phyloP scores from a whole-genome alignment of 2,329 filamentous ascomycete species.

The Teratosphaeria epicoccoides region DNA sequence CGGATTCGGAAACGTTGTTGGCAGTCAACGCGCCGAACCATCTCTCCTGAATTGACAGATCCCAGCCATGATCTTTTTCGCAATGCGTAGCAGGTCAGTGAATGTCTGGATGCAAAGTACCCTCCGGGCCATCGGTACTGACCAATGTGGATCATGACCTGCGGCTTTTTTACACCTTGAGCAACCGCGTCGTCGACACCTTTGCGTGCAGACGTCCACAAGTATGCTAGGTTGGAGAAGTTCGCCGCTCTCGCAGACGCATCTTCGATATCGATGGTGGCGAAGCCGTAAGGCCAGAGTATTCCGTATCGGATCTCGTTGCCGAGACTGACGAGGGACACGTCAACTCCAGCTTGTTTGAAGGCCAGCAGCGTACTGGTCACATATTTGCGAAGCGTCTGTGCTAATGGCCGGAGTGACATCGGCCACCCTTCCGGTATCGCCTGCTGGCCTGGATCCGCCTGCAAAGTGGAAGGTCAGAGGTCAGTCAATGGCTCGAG shows the following conservation, averaged over 20 bases:
- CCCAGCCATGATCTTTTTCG: conserved; percentile 27
- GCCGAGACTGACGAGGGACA: conserved; percentile 32
- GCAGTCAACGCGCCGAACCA: conserved; percentile 24
- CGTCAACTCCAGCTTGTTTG: conserved; percentile 28
- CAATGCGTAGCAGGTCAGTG: no score
- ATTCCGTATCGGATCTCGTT: conserved; percentile 32
- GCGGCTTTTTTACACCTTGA: conserved; percentile 21
- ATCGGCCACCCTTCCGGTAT: conserved; percentile 28
- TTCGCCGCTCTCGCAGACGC: conserved; percentile 21
- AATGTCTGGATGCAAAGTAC: no score
- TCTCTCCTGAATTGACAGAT: conserved; percentile 20
- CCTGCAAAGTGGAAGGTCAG: no score
- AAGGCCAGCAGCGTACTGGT: conserved; percentile 30
- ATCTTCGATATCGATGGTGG: conserved; percentile 27
- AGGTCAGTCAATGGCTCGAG: no score
- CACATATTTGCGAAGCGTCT: conserved; percentile 27
- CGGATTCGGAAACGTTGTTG: conserved; percentile 17
- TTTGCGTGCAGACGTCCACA: conserved; percentile 22
- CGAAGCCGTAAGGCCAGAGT: conserved; percentile 28
- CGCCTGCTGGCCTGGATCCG: conserved; percentile 28
- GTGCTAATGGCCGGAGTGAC: conserved; percentile 20
- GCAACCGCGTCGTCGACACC: conserved; percentile 24
- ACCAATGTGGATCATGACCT: conserved; percentile 28
- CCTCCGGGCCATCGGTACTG: no score
- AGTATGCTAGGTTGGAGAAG: conserved; percentile 25